Evolutionary conservation across 2,329 filamentous ascomycete genomes (phyloP).

Genomic region (Chaetomiaceae sp.): DNA sequence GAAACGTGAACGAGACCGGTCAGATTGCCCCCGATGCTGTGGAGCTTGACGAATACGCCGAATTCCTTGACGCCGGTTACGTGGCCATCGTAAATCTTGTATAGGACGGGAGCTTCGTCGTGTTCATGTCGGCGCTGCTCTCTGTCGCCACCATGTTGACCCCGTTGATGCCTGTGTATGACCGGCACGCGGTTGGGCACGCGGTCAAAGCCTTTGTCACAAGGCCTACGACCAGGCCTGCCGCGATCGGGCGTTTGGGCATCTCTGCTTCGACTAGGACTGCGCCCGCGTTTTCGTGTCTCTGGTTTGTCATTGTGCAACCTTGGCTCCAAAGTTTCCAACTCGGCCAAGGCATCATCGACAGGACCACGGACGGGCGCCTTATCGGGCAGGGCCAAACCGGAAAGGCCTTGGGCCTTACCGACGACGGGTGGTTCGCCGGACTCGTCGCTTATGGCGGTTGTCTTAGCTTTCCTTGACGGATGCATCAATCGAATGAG

Average conservation of each 20-base stretch:
- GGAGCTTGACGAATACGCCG: conserved; percentile 86
- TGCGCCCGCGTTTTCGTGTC: neutral
- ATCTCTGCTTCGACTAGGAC: neutral
- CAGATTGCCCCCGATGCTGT: conserved; percentile 71
- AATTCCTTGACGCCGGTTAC: conserved; percentile 94
- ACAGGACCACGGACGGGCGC: neutral
- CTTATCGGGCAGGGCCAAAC: neutral
- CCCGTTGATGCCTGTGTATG: conserved; percentile 31
- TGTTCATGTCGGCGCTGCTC: too few relatives aligned
- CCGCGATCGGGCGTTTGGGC: neutral
- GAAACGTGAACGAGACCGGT: neutral
- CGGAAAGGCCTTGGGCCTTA: conserved; percentile 33
- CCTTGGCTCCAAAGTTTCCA: neutral
- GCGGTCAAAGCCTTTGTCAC: too few relatives aligned
- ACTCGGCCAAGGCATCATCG: neutral
- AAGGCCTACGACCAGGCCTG: too few relatives aligned
- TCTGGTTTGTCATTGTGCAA: neutral
- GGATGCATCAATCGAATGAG: conserved; percentile 87
- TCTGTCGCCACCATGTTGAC: conserved; percentile 35
- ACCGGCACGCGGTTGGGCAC: too few relatives aligned
- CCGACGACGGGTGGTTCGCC: conserved; percentile 21
- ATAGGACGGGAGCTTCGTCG: conserved; percentile 68
- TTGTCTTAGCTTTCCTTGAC: conserved; percentile 61
- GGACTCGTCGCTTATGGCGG: conserved; percentile 30
- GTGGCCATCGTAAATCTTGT: conserved; percentile 84